These are phyloP conservation scores for Nematocida sp. DNA, from an alignment of 371 early-diverging fungal genomes.

Conservation along the genomic window DNA sequence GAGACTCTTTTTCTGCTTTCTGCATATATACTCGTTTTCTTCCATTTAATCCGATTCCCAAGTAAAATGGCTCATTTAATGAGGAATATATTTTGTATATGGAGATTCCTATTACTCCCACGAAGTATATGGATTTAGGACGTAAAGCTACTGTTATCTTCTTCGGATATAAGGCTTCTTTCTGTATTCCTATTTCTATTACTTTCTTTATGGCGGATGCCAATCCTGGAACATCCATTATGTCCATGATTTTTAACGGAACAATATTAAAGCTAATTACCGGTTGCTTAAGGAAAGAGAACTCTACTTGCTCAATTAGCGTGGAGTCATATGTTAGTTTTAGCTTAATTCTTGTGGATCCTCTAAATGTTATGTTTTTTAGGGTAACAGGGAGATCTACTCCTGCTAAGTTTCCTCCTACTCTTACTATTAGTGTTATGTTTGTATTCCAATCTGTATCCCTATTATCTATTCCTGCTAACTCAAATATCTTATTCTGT, in stretches of 20 bases:
- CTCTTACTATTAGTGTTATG: slow-evolving; percentile 78
- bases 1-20: not conserved
- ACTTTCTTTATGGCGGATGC: slow-evolving; percentile 66
- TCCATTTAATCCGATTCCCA: slow-evolving; percentile 43
- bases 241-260: slow-evolving; percentile 75
- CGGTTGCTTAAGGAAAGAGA: slow-evolving; percentile 80
- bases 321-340: slow-evolving; percentile 71
- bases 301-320: slow-evolving; percentile 75
- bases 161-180: slow-evolving; percentile 62
- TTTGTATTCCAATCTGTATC: slow-evolving; percentile 78
- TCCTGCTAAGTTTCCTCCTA: slow-evolving; percentile 77
- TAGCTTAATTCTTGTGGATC: slow-evolving; percentile 72
- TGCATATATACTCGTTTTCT: not conserved
- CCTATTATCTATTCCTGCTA: slow-evolving; percentile 37
- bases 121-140: slow-evolving; percentile 55
- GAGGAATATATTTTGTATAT: slow-evolving; percentile 49
- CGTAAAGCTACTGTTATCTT: slow-evolving; percentile 61
- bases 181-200: slow-evolving; percentile 56
- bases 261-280: slow-evolving; percentile 80
- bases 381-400: slow-evolving; percentile 82
- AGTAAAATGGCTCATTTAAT: not conserved
- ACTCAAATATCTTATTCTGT: slow-evolving; percentile 43
- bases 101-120: slow-evolving; percentile 65
- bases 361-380: slow-evolving; percentile 79
- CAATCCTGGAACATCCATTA: slow-evolving; percentile 71